Evolutionary conservation across 768 basidiomycete genomes (phyloP), one percentile per base, ranked within the genome.

Genomic region (Grammothele lineata): DNA sequence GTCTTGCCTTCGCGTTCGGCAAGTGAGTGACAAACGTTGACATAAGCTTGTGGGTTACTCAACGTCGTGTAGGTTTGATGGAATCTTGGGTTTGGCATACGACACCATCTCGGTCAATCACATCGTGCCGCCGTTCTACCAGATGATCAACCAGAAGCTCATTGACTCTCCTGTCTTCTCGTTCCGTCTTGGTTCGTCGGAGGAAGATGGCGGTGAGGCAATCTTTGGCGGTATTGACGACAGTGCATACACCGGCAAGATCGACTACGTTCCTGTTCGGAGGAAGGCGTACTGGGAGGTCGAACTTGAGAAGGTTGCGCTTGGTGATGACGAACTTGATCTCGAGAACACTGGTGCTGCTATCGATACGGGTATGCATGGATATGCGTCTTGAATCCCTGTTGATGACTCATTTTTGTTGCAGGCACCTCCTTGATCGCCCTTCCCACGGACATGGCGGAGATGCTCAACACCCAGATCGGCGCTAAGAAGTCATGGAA

Each of bases 231-330:
- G 93, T 35, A 77, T 97, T 51, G 93, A 99, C 65, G 43, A 66
- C 10, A 56, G 56, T 21, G 86, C 89, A 26, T 97, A 87, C 71
- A 78, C 66, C 4, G 96, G 96, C 64, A 72, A 83, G 61, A 76
- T 99, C 50, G 60, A 66, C 19, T 98, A 98, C 59, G 92, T 87
- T 24, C 95, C 96, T 41, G 75, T 99, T 43, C 85, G 94, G 58
- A 81, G 92, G 58, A 92, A 90, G 76, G 96, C 92, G 4, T 98
- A 96, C 70, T 96, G 94, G 94, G 95, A 98, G 68, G 92, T 98
- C 37, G 92, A 96, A 64, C 85, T 99, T 22, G 76, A 90, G 70
- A 83, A 84, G 64, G 74, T 99, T 51, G 58, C 70, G 3, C 94
- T 99, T 47, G 96, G 94, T 39, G 74, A 83, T 36, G 95, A 98